Percentiles rank a stretch among this genome's conserved stretches.
phyloP scores from a whole-genome alignment of 257 asterid genomes.

The Ilex asprella region DNA sequence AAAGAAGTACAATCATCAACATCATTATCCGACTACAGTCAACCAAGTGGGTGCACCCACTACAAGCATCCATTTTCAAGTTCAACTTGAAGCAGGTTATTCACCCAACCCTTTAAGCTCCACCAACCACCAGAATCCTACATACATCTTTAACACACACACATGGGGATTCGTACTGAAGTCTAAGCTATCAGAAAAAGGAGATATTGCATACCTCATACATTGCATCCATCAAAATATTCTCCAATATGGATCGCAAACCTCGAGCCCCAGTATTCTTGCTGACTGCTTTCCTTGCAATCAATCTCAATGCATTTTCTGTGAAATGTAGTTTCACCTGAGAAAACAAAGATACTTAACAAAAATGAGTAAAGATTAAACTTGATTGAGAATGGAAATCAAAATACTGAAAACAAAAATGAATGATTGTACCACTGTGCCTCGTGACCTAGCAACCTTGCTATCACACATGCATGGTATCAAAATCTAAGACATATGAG shows the following conservation, averaged over 20 bases:
- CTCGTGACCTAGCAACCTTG: neutral
- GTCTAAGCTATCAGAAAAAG: constrained; percentile 2
- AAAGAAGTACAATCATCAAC: too few species aligned
- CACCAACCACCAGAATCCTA: neutral
- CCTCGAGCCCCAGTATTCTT: constrained; percentile 98
- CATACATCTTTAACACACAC: neutral
- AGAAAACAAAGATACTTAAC: constrained; percentile 13
- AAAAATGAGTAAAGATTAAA: too few species aligned
- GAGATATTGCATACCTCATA: constrained; percentile 57
- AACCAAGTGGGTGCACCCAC: too few species aligned
- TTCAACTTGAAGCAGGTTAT: too few species aligned
- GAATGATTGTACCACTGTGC: too few species aligned
- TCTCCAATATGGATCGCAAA: constrained; percentile 83
- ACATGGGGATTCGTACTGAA: neutral
- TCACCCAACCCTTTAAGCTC: too few species aligned
- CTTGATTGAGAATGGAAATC: neutral
- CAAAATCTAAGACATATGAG: too few species aligned
- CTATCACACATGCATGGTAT: neutral
- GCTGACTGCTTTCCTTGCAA: constrained; percentile 76
- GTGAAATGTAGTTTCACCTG: constrained; percentile 91
- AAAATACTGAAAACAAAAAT: neutral
- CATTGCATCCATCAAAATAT: constrained; percentile 93
- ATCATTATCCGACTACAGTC: too few species aligned
- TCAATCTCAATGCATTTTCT: constrained; percentile 78
- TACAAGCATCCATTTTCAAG: too few species aligned